Base-by-base conservation (phyloP, 345 rosid species). In the Sisymbrium irio region DNA sequence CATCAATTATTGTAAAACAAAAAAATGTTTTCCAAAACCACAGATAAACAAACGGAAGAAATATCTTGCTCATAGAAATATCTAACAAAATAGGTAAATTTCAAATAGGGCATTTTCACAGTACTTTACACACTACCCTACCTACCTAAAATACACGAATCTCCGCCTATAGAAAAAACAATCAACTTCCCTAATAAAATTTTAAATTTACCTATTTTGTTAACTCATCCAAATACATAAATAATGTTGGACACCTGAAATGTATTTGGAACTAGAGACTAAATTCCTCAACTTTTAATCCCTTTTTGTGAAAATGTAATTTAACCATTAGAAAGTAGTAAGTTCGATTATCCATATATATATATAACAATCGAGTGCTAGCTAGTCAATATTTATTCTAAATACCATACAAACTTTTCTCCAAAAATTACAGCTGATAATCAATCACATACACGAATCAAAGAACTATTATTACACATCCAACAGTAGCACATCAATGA, bases 401-500 rank as follows among this genome's bases (percentile, higher is more conserved):
- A 53, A 53, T 27, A 75, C 49, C 56, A 51, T 40, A 59, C 57
- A 60, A 59, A 36, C 42, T 37, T 50, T 30, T 9, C 17, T 15
- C 57, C 20, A 68, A 51, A 49, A 12, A 51, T 7, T 30, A 67
- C 56, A 74, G 2, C 25, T 22, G 41, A 10, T 2, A 65, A 46
- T 65, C 77, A 65, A 11, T 49, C 54, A 42, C 4, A 65, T 39
- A 54, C 33, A 5, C 66, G 64, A 75, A 70, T 71, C 36, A 63
- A 70, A 76, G 28, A 70, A 70, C 46, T 54, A 63, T 69, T 46
- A 55, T 33, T 47, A 62, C 70, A 76, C 44, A 42, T 44, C 49
- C 58, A 33, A 53, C 9, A 51, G 9, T 27, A 75, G n/a, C 41
- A 69, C 33, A 62, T 44, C 25, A 59, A 22, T 69, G 58, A 51